Percentiles rank a stretch among this genome's conserved stretches.
Evolutionary conservation across 441 rosid species (phyloP).

Genomic region (Arabidopsis lyrata): DNA sequence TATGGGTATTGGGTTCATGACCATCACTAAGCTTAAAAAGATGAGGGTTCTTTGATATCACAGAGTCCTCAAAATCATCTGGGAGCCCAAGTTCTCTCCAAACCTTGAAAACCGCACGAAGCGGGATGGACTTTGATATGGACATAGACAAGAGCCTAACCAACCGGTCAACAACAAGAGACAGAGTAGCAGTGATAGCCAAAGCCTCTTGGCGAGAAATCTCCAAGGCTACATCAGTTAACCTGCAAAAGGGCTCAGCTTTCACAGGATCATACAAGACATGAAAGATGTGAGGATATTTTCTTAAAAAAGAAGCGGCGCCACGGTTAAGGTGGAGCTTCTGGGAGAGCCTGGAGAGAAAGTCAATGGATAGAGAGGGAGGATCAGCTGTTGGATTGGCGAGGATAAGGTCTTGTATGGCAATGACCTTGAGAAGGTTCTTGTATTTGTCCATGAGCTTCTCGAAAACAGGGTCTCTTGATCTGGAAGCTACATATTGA

Average conservation of each 20-base stretch:
- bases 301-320: conserved; percentile 71
- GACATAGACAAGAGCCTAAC: conserved; percentile 76
- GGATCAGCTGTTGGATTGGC: conserved; percentile 62
- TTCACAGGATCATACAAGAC: conserved; percentile 63
- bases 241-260: conserved; percentile 66
- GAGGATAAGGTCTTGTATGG: conserved; percentile 78
- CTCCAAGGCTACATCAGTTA: conserved; percentile 60
- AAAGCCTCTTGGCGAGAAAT: conserved; percentile 66
- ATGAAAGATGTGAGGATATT: conserved; percentile 77
- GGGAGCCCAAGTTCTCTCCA: conserved; percentile 96
- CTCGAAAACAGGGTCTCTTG: conserved; percentile 80
- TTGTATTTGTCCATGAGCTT: conserved; percentile 89
- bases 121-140: conserved; percentile 67
- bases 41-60: conserved; percentile 61
- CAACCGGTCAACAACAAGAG: conserved; percentile 63
- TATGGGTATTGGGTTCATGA: conserved; percentile 72
- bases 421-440: conserved; percentile 71
- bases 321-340: conserved; percentile 87
- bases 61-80: conserved; percentile 89
- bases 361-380: conserved; percentile 73
- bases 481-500: conserved; percentile 73
- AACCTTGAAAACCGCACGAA: conserved; percentile 85
- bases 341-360: conserved; percentile 80
- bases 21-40: conserved; percentile 61
- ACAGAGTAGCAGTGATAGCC: conserved; percentile 54